Base-by-base conservation (phyloP, 176 grass and related monocot species). In the Aegilops umbellulata region DNA sequence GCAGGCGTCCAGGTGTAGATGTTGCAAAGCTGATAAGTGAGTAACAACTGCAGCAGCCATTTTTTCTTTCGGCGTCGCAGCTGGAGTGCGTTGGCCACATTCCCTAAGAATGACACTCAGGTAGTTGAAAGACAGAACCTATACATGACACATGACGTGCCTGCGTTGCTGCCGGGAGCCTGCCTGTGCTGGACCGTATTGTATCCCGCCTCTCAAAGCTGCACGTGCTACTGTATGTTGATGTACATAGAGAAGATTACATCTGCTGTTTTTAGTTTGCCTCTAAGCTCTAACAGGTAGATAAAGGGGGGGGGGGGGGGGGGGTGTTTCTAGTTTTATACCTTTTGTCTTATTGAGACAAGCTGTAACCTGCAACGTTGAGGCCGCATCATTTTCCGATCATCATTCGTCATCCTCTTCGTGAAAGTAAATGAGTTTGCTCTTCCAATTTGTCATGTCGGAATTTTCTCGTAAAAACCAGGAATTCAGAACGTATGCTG, bases 1-100 rank as follows among this genome's bases (percentile, higher is more conserved):
- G 96, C 91, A 60, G 96, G 95, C 32, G 83, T 95, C 69, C 84
- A 57, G 87, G 36, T 82, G 74, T 92, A 91, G 83, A 86, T 61
- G 19, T 86, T 53, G 46, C 57, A 71, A 78, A 70, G 11, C 39
- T 82, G 49, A 70, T 83, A 71, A 64, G 16, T 6, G 65, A 79
- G 29, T 20, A 70, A 78, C 55, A 82, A 69, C 53, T 86, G 67
- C 80, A 87, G 65, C 74, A 67, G 84, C 80, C 84, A 83, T 60
- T 55, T 79, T 60, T 80, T 86, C n/a, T 73, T 44, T 42, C 6
- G 24, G 84, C 32, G 65, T 74, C 29, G 16, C 74, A 87, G 46
- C 46, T 66, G 64, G 74, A 83, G 58, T 34, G 27, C 24, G 32
- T 47, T 65, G 63, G 41, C 41, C 65, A 64, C 57, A 55, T 63